Conservation (phyloP, 78 protist genomes). For the Capsaspora owczarzaki region DNA sequence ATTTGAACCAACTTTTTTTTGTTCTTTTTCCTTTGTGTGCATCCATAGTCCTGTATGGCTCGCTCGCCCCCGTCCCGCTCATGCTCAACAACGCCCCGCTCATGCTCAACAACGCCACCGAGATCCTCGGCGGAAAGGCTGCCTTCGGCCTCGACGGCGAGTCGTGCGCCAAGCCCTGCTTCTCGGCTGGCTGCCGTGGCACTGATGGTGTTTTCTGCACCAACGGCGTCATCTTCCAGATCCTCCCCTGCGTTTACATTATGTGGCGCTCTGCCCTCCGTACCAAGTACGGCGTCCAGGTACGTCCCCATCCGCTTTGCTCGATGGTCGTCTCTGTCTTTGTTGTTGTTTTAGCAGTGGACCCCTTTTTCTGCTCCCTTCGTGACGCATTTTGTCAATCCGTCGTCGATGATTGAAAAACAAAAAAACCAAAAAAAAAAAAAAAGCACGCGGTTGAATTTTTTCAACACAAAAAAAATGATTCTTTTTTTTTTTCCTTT, state of each 20-base stretch:
- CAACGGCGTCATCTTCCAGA: not conserved
- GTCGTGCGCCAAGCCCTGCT: not conserved
- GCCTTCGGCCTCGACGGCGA: conserved; percentile 1
- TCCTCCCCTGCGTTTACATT: conserved; percentile 3
- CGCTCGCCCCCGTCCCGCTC: not conserved
- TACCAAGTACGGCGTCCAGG: not conserved
- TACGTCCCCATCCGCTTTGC: not conserved
- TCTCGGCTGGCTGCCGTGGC: conserved; percentile 1
- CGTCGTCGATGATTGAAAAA: too few species aligned
- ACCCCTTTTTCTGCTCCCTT: too few species aligned
- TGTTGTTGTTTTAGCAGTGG: too few species aligned
- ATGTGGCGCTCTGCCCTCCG: conserved; percentile 1
- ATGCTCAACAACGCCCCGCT: not conserved
- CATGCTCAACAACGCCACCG: not conserved
- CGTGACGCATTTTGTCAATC: too few species aligned
- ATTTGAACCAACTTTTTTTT: too few species aligned
- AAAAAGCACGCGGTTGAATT: too few species aligned
- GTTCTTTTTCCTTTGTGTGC: not conserved
- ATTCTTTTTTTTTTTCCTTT: too few species aligned
- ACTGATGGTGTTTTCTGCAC: not conserved
- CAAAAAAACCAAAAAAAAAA: too few species aligned
- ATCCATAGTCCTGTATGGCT: not conserved
- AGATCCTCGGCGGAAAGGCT: not conserved
- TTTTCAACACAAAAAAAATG: too few species aligned
- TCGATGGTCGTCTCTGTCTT: too few species aligned